A percentile compares a stretch with the other conserved stretches of the same genome.
phyloP scores from a whole-genome alignment of 345 rosid species.

The Euphorbia lathyris region DNA sequence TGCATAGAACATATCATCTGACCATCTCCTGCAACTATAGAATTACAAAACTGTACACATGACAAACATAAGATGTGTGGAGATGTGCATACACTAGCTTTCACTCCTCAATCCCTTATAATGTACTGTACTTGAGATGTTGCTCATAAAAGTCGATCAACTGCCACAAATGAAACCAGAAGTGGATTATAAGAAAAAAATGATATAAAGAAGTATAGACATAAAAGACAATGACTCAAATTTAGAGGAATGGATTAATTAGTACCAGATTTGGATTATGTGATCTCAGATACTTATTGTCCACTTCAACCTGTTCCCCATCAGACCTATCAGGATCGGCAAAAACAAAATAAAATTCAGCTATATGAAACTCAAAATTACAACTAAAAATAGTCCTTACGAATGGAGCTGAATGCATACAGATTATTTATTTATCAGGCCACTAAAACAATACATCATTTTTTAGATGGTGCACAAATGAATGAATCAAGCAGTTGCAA shows the following conservation, averaged over 20 bases:
- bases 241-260: background rate
- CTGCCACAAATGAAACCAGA: constrained; percentile 34
- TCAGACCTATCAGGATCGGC: constrained; percentile 56
- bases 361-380: background rate
- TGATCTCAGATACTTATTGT: constrained; percentile 80
- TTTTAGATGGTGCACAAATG: background rate
- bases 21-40: constrained; percentile 24
- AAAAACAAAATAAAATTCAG: background rate
- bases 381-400: background rate
- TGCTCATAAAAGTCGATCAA: constrained; percentile 90
- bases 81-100: constrained; percentile 1
- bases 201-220: background rate
- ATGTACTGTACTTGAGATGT: constrained; percentile 66
- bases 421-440: no score
- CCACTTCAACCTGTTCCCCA: constrained; percentile 82
- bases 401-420: background rate
- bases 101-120: constrained; percentile 5
- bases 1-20: no score
- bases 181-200: no score
- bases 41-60: constrained; percentile 22
- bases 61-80: constrained; percentile 16
- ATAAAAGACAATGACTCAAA: background rate
- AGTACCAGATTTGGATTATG: constrained; percentile 82
- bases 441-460: background rate
- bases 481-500: background rate